These are phyloP conservation scores for Hippophae tibetana DNA, from an alignment of 306 rosid genomes.

Conservation along the genomic window DNA sequence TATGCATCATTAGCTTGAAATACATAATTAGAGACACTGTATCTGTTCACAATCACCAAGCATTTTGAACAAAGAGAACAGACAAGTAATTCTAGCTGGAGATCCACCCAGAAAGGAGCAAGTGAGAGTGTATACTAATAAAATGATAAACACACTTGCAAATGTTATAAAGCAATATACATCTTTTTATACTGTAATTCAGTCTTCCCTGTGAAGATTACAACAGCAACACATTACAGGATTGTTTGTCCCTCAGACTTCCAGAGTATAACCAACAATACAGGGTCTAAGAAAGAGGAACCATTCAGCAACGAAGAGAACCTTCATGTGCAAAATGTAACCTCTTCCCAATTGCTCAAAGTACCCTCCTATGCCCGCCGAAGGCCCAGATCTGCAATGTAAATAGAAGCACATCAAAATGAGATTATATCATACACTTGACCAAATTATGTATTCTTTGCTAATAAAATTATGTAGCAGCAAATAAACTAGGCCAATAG, in stretches of 20 bases:
- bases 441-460: no score
- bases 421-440: no score
- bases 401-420: no score
- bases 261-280: constrained; percentile 3
- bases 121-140: background rate
- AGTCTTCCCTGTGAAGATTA: constrained; percentile 9
- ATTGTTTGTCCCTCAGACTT: constrained; percentile 17
- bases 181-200: constrained; percentile 5
- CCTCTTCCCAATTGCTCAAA: constrained; percentile 16
- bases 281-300: constrained; percentile 13
- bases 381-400: constrained; percentile 51
- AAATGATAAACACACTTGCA: background rate
- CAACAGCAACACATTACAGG: constrained; percentile 23
- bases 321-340: constrained; percentile 3
- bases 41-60: no score
- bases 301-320: constrained; percentile 2
- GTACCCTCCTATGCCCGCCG: constrained; percentile 46
- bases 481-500: no score
- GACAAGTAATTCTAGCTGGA: background rate
- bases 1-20: no score
- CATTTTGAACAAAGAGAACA: no score
- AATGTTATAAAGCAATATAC: constrained; percentile 11
- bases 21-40: no score
- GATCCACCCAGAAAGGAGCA: background rate
- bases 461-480: no score